phyloP scores from a whole-genome alignment of 768 basidiomycete species.

The Heimioporus sp. region DNA sequence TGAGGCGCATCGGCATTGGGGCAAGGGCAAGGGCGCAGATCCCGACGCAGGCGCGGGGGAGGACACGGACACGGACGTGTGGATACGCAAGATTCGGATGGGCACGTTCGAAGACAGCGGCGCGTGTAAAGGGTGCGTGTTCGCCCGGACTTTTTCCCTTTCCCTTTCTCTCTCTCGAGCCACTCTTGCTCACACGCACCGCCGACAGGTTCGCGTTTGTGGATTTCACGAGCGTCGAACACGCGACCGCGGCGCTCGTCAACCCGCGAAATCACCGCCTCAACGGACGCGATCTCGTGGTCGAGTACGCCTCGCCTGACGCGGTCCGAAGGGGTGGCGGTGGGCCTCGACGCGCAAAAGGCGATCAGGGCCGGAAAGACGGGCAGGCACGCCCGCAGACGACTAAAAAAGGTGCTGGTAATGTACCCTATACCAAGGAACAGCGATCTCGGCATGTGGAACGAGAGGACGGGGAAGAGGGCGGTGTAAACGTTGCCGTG shows the following conservation, averaged over 20 bases:
- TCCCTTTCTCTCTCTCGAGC: no score
- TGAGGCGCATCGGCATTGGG: slow-evolving; percentile 51
- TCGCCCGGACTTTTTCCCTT: no score
- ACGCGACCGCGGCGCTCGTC: slow-evolving; percentile 79
- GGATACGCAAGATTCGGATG: slow-evolving; percentile 84
- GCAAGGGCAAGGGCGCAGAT: slow-evolving; percentile 32
- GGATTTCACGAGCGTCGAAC: slow-evolving; percentile 78
- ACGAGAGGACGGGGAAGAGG: slow-evolving; percentile 5
- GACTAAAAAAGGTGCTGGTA: background rate
- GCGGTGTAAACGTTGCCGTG: slow-evolving; percentile 1
- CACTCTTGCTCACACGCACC: background rate
- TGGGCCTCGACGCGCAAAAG: slow-evolving; percentile 12
- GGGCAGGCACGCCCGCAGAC: slow-evolving; percentile 3
- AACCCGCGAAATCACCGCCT: slow-evolving; percentile 84
- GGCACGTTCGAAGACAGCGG: slow-evolving; percentile 97
- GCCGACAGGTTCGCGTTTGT: slow-evolving; percentile 82
- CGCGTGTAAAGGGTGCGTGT: slow-evolving; percentile 77
- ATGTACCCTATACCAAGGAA: background rate
- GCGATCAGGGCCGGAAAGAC: slow-evolving; percentile 15
- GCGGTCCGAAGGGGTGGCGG: slow-evolving; percentile 85
- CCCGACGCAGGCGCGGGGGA: no score
- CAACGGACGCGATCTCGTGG: slow-evolving; percentile 79
- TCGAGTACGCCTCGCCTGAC: slow-evolving; percentile 88
- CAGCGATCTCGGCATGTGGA: slow-evolving; percentile 2
- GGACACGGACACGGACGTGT: slow-evolving; percentile 32